Base-by-base conservation (phyloP, 2,329 filamentous ascomycete species). In the Apiospora pterosperma region DNA sequence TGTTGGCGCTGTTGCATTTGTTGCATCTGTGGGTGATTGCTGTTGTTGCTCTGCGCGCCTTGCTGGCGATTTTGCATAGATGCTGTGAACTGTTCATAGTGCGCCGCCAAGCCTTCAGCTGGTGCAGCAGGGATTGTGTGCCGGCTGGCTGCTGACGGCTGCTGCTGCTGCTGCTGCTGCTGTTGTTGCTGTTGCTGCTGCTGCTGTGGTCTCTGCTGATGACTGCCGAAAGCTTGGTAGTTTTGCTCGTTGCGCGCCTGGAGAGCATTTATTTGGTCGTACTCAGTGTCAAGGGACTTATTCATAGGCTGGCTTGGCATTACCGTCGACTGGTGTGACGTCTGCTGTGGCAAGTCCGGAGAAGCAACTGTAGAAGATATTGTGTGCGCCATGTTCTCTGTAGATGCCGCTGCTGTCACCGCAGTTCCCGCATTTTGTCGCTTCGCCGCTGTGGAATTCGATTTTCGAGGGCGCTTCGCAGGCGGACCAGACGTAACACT, bases 401-500 rank as follows among this genome's bases (percentile, higher is more conserved):
- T 10, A 55, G 48, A 8, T 55, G 48, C 25, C 4, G 48, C 28
- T 8, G 48, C 48, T 11, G 48, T 12, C 11, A 23, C 34, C n/a
- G 58, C 34, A 16, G 58, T 38, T 23, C 72, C 12, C 68, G 70
- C 25, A 69, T 19, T 72, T 21, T 69, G 67, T 4, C 71, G 70
- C 61, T 71, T 73, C 19, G 66, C 67, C 21, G 64, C 66, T 12
- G 68, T 52, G 25, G 67, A 62, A 39, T 76, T 73, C 10, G 72
- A 70, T 60, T 76, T 76, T 55, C 73, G 74, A 31, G 70, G 62
- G 44, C 72, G 73, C 62, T 75, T 76, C 21, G 69, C 61, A 34
- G 69, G 67, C 14, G 73, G 71, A 36, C 67, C 64, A 60, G 60
- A 38, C 34, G 64, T 64, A 48, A 52, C 44, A 39, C 28, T 67